Percentiles rank a stretch among this genome's conserved stretches.
Conservation (phyloP, 2,329 filamentous ascomycete species). For the Aspergillus pseudoviridinutans region DNA sequence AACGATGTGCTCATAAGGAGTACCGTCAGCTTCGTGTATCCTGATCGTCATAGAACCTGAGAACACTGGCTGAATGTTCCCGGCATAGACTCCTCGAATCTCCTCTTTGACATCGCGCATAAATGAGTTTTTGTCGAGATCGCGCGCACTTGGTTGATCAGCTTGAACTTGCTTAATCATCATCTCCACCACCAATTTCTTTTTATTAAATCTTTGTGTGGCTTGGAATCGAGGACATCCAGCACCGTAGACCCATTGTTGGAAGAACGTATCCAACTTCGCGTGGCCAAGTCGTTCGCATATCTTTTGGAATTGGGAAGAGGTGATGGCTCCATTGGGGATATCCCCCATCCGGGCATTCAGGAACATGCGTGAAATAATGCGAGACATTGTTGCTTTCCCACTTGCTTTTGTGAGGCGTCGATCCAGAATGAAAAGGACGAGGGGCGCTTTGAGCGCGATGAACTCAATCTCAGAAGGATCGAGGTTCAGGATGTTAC, state of each 20-base stretch:
- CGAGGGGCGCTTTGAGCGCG: slow-evolving; percentile 80
- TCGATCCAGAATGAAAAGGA: slow-evolving; percentile 91
- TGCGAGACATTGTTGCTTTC: slow-evolving; percentile 75
- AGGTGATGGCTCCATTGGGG: slow-evolving; percentile 64
- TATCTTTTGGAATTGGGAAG: slow-evolving; percentile 71
- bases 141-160: slow-evolving; percentile 51
- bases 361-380: slow-evolving; percentile 80
- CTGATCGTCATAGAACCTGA: slow-evolving; percentile 96
- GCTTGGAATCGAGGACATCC: slow-evolving; percentile 87
- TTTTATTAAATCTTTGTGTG: slow-evolving; percentile 93
- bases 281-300: slow-evolving; percentile 88
- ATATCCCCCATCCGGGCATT: slow-evolving; percentile 81
- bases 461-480: slow-evolving; percentile 87
- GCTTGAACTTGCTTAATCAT: slow-evolving; percentile 73
- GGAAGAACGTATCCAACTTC: slow-evolving; percentile 85
- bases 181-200: slow-evolving; percentile 91
- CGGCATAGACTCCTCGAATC: slow-evolving; percentile 63
- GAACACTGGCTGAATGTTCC: slow-evolving; percentile 72
- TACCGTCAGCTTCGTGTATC: slow-evolving; percentile 96
- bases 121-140: slow-evolving; percentile 71
- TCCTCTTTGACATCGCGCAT: slow-evolving; percentile 81
- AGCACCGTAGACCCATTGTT: slow-evolving; percentile 84
- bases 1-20: slow-evolving; percentile 95
- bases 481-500: slow-evolving; percentile 72
- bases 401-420: slow-evolving; percentile 84